Conservation (phyloP, 225 moss, liverwort and hornwort genomes). For the Antitrichia curtipendula region DNA sequence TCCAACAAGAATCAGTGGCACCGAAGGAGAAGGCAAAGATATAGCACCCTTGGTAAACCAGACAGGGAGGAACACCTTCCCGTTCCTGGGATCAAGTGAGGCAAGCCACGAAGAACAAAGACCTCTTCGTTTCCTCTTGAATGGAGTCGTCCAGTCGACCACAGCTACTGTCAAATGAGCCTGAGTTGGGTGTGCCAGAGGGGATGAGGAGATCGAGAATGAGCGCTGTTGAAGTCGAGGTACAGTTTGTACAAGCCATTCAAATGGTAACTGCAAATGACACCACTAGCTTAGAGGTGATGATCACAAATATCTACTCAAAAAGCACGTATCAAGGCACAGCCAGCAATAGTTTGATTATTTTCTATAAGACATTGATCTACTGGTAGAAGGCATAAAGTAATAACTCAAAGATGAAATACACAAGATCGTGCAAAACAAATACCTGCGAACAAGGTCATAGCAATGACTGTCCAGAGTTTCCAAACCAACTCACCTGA, state of each 20-base stretch:
- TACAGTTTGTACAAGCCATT: slow-evolving; percentile 89
- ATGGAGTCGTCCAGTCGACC: slow-evolving; percentile 80
- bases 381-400: neutral
- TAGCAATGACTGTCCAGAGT: neutral
- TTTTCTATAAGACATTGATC: neutral
- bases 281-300: neutral
- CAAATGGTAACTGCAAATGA: slow-evolving; percentile 59
- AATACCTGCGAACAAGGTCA: neutral
- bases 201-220: slow-evolving; percentile 84
- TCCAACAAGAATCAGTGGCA: slow-evolving; percentile 82
- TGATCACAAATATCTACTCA: neutral
- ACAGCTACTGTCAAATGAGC: slow-evolving; percentile 83
- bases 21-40: slow-evolving; percentile 59
- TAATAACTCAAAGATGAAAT: neutral
- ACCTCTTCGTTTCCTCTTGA: slow-evolving; percentile 75
- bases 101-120: slow-evolving; percentile 94
- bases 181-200: slow-evolving; percentile 60
- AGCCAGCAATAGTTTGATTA: neutral
- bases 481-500: slow-evolving; percentile 22
- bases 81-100: slow-evolving; percentile 48
- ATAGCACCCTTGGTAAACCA: slow-evolving; percentile 89
- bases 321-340: neutral
- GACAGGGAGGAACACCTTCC: slow-evolving; percentile 53
- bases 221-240: slow-evolving; percentile 84
- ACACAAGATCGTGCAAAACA: neutral